Evolutionary conservation across 495 filamentous ascomycete species (phyloP), one percentile per base, ranked within the genome.

Genomic region (Penicillium malachiteum): DNA sequence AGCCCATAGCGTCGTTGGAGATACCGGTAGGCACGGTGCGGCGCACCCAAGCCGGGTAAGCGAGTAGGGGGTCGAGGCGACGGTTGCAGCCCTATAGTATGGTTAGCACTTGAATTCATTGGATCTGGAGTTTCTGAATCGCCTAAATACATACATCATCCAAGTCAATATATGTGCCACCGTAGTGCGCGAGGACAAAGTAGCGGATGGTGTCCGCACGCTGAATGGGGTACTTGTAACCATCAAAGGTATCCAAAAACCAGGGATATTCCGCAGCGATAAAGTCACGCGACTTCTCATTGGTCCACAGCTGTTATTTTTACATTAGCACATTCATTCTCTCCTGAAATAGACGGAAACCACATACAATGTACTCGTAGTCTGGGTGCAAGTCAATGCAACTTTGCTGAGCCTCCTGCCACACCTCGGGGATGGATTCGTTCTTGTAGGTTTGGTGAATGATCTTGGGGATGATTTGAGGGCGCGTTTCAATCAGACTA

Each of bases 381-480:
- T 87, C 87, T 5, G 78, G 74, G 56, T 96, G 91, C 50, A 90
- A 61, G 39, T 92, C 82, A 52, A 90, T 73, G 68, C 91, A 95
- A 55, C 80, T 87, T 71, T 86, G 75, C 57, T 92, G 89, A 37
- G 88, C 84, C 32, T 80, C 81, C 50, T 74, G 70, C 91, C 91
- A 95, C 52, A 85, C 82, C 54, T 75, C 79, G 0, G 91, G 91
- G 47, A 96, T 87, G 9, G 79, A 82, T 48, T 87, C 81, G 66
- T 92, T 91, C 56, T 84, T 82, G 68, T 89, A 96, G 31, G 92
- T 91, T 67, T 96, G 90, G 68, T 96, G 91, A 52, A 96, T 90
- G 56, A 95, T 93, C 76, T 92, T 93, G 35, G 91, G 91, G 48
- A 95, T 92, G 48, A 90, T 71, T 58, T 86, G 83, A 9, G 82